Conservation (phyloP, 306 rosid genomes). For the Prunus armeniaca region DNA sequence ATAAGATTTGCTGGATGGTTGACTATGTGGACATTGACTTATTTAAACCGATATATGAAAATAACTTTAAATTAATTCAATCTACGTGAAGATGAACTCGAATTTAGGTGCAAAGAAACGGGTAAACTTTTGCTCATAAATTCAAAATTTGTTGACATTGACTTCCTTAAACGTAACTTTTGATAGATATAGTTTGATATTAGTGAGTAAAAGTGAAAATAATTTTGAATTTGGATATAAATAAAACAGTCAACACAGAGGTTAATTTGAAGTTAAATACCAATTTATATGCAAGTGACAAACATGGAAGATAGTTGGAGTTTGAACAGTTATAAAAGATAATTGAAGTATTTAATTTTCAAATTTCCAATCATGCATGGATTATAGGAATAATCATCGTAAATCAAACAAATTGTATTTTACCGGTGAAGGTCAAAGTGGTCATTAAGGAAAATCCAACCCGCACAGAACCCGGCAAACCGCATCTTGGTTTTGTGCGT, state of each 20-base stretch:
- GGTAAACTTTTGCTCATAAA: no score
- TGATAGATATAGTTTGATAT: no score
- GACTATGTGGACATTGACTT: not conserved
- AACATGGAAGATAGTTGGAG: not conserved
- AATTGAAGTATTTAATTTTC: not conserved
- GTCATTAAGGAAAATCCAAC: not conserved
- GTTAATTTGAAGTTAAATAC: not conserved
- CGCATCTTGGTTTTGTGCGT: not conserved
- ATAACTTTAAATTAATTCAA: not conserved
- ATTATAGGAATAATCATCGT: not conserved
- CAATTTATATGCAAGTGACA: not conserved
- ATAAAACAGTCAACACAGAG: not conserved
- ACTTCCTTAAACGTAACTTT: no score
- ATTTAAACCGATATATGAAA: not conserved
- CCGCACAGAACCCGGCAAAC: not conserved
- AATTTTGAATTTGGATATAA: not conserved
- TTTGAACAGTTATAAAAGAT: not conserved
- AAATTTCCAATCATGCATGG: not conserved
- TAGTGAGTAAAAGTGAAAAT: no score
- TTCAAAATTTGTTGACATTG: no score
- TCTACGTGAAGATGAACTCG: fast-evolving
- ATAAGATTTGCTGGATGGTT: not conserved
- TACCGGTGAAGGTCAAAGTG: not conserved
- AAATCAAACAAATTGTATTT: not conserved
- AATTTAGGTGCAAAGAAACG: no score